Percentiles rank a stretch among this genome's conserved stretches.
These are phyloP conservation scores for Huntiella decipiens DNA, from an alignment of 2,329 filamentous ascomycete species.

Conservation along the genomic window DNA sequence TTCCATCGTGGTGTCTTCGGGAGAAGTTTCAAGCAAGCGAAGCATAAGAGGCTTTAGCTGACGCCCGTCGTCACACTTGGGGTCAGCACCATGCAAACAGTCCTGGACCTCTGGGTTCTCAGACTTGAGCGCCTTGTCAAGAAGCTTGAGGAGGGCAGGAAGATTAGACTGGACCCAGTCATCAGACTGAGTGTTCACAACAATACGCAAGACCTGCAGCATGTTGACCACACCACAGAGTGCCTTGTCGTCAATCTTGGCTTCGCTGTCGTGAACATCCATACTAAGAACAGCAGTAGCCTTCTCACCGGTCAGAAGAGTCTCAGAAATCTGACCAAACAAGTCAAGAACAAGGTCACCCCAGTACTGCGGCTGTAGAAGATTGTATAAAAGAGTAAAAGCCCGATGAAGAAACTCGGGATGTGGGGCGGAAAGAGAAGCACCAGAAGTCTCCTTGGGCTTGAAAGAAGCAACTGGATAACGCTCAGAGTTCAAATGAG, in stretches of 20 bases:
- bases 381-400: constrained; percentile 60
- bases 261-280: constrained; percentile 42
- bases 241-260: constrained; percentile 54
- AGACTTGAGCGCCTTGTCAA: constrained; percentile 75
- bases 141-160: constrained; percentile 59
- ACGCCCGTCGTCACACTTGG: constrained; percentile 48
- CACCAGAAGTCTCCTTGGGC: constrained; percentile 32
- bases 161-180: constrained; percentile 79
- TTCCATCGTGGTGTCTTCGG: constrained; percentile 52
- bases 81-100: constrained; percentile 59
- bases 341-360: constrained; percentile 79
- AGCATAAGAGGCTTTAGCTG: constrained; percentile 58
- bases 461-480: constrained; percentile 58
- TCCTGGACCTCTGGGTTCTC: constrained; percentile 89
- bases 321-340: constrained; percentile 67
- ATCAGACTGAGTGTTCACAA: constrained; percentile 71
- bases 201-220: constrained; percentile 74
- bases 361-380: constrained; percentile 80
- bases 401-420: constrained; percentile 43
- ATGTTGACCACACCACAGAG: constrained; percentile 51
- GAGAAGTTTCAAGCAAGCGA: constrained; percentile 73
- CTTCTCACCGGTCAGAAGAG: constrained; percentile 68
- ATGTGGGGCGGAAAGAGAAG: constrained; percentile 21
- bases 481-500: constrained; percentile 58
- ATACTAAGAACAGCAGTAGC: constrained; percentile 39